phyloP scores from a whole-genome alignment of 2,329 filamentous ascomycete species.

The Ophiocordyceps camponoti-leonardi region DNA sequence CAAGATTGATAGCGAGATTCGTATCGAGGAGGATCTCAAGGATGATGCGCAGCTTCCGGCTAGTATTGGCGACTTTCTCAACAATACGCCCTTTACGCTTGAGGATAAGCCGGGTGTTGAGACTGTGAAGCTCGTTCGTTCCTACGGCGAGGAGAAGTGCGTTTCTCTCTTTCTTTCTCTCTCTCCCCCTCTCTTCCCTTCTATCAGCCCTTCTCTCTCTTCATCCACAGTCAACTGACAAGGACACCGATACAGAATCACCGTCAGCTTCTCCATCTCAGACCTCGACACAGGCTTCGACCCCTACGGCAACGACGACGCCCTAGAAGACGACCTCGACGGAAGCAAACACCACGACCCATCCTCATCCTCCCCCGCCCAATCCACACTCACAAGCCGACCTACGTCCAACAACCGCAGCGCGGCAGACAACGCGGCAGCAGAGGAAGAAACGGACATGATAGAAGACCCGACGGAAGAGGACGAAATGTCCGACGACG shows the following conservation, averaged over 20 bases:
- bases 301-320: constrained; percentile 19
- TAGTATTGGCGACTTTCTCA: constrained; percentile 73
- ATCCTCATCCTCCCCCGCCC: too few species aligned
- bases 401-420: too few species aligned
- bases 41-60: constrained; percentile 53
- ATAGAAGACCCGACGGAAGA: constrained; percentile 27
- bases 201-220: too few species aligned
- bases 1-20: constrained; percentile 73
- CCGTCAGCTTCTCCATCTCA: constrained; percentile 24
- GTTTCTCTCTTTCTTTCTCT: constrained; percentile 17
- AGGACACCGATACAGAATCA: constrained; percentile 25
- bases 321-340: constrained; percentile 16
- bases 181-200: too few species aligned
- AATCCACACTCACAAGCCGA: not conserved
- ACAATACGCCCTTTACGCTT: constrained; percentile 71
- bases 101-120: constrained; percentile 71
- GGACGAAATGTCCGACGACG: constrained; percentile 36
- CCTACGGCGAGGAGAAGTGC: constrained; percentile 77
- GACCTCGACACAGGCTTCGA: constrained; percentile 20
- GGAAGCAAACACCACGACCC: not conserved
- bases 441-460: constrained; percentile 8
- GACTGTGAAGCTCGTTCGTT: constrained; percentile 70
- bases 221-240: too few species aligned
- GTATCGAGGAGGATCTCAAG: constrained; percentile 70
- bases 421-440: too few species aligned